Conservation (phyloP, 345 rosid genomes). For the Brassica cretica region DNA sequence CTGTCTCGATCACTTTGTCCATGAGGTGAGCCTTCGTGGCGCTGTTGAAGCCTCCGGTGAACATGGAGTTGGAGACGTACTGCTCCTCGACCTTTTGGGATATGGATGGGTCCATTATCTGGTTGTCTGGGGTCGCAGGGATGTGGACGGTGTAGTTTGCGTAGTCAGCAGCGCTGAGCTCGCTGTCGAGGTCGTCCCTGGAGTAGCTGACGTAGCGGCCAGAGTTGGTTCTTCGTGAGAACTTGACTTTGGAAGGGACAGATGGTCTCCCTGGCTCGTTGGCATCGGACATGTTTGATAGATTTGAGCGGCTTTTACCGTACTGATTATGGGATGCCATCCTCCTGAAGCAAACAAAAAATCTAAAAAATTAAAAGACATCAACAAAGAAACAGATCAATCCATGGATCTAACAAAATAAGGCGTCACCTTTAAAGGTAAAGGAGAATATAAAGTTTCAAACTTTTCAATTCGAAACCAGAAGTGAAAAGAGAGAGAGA, state of each 20-base stretch:
- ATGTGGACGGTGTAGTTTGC: constrained; percentile 84
- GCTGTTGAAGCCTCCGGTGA: constrained; percentile 91
- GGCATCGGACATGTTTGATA: constrained; percentile 65
- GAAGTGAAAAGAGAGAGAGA: constrained; percentile 6
- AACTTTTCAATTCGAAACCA: constrained; percentile 15
- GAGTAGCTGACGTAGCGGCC: constrained; percentile 91
- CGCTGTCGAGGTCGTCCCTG: constrained; percentile 92
- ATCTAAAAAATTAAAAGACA: neutral
- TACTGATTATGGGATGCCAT: constrained; percentile 71
- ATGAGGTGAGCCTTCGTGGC: constrained; percentile 84
- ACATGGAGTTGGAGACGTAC: constrained; percentile 87
- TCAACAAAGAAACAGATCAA: constrained; percentile 21
- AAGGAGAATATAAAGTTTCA: constrained; percentile 12
- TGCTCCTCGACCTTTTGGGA: constrained; percentile 97
- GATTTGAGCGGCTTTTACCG: constrained; percentile 56
- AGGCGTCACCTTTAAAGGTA: constrained; percentile 16
- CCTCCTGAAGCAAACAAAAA: constrained; percentile 40
- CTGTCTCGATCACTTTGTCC: constrained; percentile 94
- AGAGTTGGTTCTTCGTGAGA: constrained; percentile 78
- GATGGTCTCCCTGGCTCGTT: constrained; percentile 67
- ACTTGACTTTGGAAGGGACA: constrained; percentile 60
- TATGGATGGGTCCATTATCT: constrained; percentile 87
- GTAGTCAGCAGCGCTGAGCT: constrained; percentile 67
- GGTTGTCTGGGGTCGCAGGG: constrained; percentile 96
- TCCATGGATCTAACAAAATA: constrained; percentile 22